Conservation (phyloP, 257 asterid species). For the Nicotiana undulata region DNA sequence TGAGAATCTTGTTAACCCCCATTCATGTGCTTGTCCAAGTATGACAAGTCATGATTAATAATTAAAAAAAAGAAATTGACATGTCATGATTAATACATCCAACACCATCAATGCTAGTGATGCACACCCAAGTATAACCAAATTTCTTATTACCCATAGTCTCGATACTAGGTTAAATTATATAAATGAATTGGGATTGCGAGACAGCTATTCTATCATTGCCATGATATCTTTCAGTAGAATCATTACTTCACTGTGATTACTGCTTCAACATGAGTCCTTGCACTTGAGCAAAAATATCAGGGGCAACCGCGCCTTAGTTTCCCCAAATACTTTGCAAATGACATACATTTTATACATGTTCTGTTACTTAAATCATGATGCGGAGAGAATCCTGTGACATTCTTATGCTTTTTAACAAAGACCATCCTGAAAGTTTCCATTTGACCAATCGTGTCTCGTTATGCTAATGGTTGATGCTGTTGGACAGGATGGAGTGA, state of each 20-base stretch:
- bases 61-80: too few relatives aligned
- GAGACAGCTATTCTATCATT: background rate
- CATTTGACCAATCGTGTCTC: background rate
- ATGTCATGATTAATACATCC: background rate
- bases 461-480: constrained; percentile 10
- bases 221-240: background rate
- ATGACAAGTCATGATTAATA: background rate
- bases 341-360: background rate
- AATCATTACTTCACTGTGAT: background rate
- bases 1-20: too few relatives aligned
- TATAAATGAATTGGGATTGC: background rate
- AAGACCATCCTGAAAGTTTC: background rate
- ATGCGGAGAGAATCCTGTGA: background rate
- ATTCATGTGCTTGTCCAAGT: background rate
- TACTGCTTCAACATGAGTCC: background rate
- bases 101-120: constrained; percentile 2
- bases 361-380: background rate
- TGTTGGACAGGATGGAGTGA: constrained; percentile 79
- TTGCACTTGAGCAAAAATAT: background rate
- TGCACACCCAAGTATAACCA: background rate
- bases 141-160: background rate
- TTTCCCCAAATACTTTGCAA: background rate
- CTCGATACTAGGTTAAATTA: background rate
- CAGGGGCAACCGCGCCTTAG: background rate
- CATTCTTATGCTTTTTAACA: background rate